These are phyloP conservation scores for Sabuloglossum arenarium DNA, from an alignment of 495 filamentous ascomycete genomes.

Conservation along the genomic window DNA sequence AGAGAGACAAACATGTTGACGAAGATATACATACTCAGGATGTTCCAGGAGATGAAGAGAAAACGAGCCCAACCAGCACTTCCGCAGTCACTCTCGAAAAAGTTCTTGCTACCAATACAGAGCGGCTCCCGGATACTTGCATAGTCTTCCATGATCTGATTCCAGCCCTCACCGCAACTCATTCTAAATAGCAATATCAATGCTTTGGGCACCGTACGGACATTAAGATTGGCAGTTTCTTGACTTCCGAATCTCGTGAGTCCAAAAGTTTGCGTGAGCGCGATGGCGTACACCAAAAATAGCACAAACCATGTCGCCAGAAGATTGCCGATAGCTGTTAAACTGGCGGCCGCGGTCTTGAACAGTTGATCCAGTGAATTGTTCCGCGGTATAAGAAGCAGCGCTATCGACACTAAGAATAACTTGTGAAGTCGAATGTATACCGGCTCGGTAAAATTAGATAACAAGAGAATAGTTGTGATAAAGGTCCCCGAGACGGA, in stretches of 20 bases:
- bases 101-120: conserved; percentile 44
- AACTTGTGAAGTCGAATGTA: conserved; percentile 76
- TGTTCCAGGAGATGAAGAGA: conserved; percentile 93
- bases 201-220: conserved; percentile 80
- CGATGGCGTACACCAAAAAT: conserved; percentile 91
- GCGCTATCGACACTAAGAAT: conserved; percentile 74
- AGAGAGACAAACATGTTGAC: conserved; percentile 95
- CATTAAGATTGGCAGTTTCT: conserved; percentile 70
- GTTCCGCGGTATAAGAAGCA: conserved; percentile 88
- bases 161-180: conserved; percentile 92
- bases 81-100: conserved; percentile 82
- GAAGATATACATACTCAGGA: conserved; percentile 99
- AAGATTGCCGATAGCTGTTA: conserved; percentile 77
- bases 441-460: conserved; percentile 28
- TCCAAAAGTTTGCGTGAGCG: conserved; percentile 89
- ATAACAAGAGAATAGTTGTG: conserved; percentile 49
- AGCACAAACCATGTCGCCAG: conserved; percentile 94
- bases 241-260: conserved; percentile 65
- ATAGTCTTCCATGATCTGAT: conserved; percentile 90
- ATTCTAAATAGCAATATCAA: conserved; percentile 84
- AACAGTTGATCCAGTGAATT: conserved; percentile 97
- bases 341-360: conserved; percentile 94
- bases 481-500: conserved; percentile 68
- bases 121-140: conserved; percentile 53
- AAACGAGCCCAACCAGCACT: conserved; percentile 67